Base-by-base conservation (phyloP, 2,329 filamentous ascomycete genomes). In the Ophiostoma quercus region DNA sequence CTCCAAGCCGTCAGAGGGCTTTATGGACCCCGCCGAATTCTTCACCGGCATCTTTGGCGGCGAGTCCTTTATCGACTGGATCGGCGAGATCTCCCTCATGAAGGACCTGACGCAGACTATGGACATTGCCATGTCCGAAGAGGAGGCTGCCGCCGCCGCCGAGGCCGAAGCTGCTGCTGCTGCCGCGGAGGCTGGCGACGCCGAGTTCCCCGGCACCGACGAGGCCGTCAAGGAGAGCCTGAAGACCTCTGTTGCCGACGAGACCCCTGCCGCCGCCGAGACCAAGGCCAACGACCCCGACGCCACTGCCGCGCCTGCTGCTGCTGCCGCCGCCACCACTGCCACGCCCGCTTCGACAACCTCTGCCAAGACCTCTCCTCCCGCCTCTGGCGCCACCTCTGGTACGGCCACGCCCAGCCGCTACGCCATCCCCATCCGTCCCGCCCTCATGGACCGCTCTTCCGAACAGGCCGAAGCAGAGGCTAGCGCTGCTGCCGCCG, bases 41-140 rank as follows among this genome's bases (percentile, higher is more conserved):
- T 99, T 99, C 82, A 91, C 91, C 76, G 96, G 94, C 84, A 99
- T 99, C 75, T 99, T 99, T 77, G 95, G 95, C 75, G 95, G 95
- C 72, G 94, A 97, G 76, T 93, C 94, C 14, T 99, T 99, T 77
- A 84, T 90, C 72, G 94, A 99, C 82, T 92, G 95, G 84, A 98
- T 99, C 77, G 95, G 95, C 74, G 95, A 99, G 84, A 97, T 99
- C 75, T 95, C 92, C 67, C 87, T 99, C 71, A 97, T 99, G 92
- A 98, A 97, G 83, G 95, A 99, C 77, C 85, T 99, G 69, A 98
- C 94, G 22, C 92, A 93, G 76, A 97, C 94, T 63, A 98, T 99
- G 94, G 95, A 99, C 76, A 98, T 99, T 74, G 94, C 92, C 25
- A 94, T 93, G 88, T 85, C 91, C 70, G 88, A 89, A 72, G 88